Evolutionary conservation across 768 basidiomycete genomes (phyloP).

Genomic region (Boletus subcaerulescens): DNA sequence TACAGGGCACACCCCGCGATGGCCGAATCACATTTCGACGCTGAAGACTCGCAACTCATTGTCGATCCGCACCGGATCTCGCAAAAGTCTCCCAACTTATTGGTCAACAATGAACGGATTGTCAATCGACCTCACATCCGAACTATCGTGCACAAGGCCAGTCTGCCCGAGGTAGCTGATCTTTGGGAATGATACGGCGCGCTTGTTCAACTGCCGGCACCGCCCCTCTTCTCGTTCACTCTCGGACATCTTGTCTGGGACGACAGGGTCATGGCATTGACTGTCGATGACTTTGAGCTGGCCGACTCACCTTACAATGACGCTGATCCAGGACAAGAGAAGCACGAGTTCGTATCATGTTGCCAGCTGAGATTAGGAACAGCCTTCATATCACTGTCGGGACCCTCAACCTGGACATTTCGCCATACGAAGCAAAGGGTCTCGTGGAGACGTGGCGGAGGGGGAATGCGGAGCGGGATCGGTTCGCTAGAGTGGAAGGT

Average conservation of each 20-base stretch:
- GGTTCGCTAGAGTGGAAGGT: too few relatives aligned
- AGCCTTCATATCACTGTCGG: conserved; percentile 88
- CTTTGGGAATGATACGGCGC: conserved; percentile 43
- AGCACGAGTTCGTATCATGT: conserved; percentile 44
- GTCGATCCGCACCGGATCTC: too few relatives aligned
- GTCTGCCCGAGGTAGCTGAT: conserved; percentile 31
- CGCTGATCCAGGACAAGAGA: conserved; percentile 33
- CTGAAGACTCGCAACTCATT: too few relatives aligned
- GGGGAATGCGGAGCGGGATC: too few relatives aligned
- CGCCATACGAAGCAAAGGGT: conserved; percentile 73
- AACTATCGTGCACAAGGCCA: conserved; percentile 77
- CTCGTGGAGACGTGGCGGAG: too few relatives aligned
- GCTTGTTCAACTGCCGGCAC: conserved; percentile 18
- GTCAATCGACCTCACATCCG: conserved; percentile 69
- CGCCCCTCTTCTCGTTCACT: conserved; percentile 59
- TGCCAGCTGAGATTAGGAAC: conserved; percentile 46
- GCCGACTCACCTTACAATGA: conserved; percentile 29
- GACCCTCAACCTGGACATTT: conserved; percentile 49
- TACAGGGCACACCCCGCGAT: too few relatives aligned
- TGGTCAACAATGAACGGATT: conserved; percentile 49
- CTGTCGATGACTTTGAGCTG: conserved; percentile 57
- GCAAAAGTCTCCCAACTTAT: too few relatives aligned
- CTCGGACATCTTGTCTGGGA: conserved; percentile 69
- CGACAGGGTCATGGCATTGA: conserved; percentile 83
- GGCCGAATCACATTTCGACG: too few relatives aligned